These are phyloP conservation scores for Stevia rebaudiana DNA, from an alignment of 140 eudicot genomes.

Conservation along the genomic window DNA sequence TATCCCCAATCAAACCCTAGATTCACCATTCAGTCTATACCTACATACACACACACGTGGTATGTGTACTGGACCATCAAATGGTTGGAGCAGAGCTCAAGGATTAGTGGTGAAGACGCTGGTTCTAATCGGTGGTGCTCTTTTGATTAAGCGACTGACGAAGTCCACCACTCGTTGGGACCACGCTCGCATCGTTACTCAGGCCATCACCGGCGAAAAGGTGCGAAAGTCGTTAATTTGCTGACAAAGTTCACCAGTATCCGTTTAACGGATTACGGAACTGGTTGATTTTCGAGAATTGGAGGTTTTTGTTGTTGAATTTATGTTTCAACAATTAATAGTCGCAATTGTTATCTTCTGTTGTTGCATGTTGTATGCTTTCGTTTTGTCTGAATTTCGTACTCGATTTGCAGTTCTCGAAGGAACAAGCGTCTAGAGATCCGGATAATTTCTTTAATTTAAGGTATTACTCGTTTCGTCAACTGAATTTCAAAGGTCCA, in stretches of 20 bases:
- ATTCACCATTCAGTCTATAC: background rate
- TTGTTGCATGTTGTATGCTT: background rate
- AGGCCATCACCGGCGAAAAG: slow-evolving; percentile 81
- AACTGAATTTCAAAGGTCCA: too few species aligned
- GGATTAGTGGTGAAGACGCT: slow-evolving; percentile 71
- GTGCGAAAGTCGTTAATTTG: slow-evolving; percentile 16
- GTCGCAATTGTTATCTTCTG: background rate
- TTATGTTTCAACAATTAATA: background rate
- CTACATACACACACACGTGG: background rate
- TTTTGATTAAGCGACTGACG: slow-evolving; percentile 70
- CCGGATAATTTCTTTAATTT: slow-evolving; percentile 91
- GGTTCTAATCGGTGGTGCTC: slow-evolving; percentile 78
- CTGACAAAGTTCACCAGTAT: background rate
- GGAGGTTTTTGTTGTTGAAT: background rate
- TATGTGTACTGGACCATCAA: slow-evolving; percentile 45
- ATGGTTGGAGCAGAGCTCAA: slow-evolving; percentile 74
- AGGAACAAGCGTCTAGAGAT: slow-evolving; percentile 81
- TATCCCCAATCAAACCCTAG: slow-evolving; percentile 16
- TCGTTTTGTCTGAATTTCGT: background rate
- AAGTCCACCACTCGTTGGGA: slow-evolving; percentile 99
- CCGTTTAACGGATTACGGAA: too few species aligned
- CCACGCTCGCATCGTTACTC: slow-evolving; percentile 87
- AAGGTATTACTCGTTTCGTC: slow-evolving; percentile 42
- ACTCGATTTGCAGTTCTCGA: slow-evolving; percentile 51
- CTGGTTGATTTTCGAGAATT: background rate